These are phyloP conservation scores for Linnemannia zychae DNA, from an alignment of 192 early-diverging fungal species.

Conservation along the genomic window DNA sequence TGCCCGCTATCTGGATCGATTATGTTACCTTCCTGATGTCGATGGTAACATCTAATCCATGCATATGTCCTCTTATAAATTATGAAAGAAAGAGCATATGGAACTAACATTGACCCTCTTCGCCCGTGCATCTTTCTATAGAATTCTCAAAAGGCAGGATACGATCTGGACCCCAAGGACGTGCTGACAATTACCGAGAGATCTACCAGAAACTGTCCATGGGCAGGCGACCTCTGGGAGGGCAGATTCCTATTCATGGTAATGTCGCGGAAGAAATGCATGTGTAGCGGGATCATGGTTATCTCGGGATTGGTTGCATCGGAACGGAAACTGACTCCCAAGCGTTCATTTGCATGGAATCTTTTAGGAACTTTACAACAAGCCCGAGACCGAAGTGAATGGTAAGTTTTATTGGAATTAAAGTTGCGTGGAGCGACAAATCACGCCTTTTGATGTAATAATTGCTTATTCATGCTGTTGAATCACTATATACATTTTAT, in stretches of 20 bases:
- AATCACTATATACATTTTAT: not conserved
- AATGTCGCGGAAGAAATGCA: not conserved
- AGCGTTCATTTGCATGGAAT: not conserved
- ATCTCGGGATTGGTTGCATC: not conserved
- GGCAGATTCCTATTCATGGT: slow-evolving; percentile 29
- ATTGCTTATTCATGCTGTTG: not conserved
- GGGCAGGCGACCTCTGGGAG: slow-evolving; percentile 77
- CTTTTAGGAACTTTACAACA: slow-evolving; percentile 25
- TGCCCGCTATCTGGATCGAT: slow-evolving; percentile 73
- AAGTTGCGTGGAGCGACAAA: not conserved
- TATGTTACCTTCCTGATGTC: slow-evolving; percentile 73
- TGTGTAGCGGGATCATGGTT: not conserved
- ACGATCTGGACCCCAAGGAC: slow-evolving; percentile 49
- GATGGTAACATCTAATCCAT: slow-evolving; percentile 6
- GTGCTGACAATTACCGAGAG: slow-evolving; percentile 59
- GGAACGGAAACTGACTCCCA: not conserved
- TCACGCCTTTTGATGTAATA: not conserved
- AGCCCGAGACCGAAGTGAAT: slow-evolving; percentile 21
- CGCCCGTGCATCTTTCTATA: not conserved
- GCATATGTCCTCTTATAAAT: not conserved
- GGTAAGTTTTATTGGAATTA: slow-evolving; percentile 16
- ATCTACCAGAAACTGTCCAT: slow-evolving; percentile 78
- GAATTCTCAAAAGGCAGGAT: slow-evolving; percentile 40
- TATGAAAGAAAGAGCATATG: not conserved
- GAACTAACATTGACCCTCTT: not conserved